A percentile compares a stretch with the other conserved stretches of the same genome.
Evolutionary conservation across 108 stramenopile species (phyloP).

Genomic region (Seminavis robusta): DNA sequence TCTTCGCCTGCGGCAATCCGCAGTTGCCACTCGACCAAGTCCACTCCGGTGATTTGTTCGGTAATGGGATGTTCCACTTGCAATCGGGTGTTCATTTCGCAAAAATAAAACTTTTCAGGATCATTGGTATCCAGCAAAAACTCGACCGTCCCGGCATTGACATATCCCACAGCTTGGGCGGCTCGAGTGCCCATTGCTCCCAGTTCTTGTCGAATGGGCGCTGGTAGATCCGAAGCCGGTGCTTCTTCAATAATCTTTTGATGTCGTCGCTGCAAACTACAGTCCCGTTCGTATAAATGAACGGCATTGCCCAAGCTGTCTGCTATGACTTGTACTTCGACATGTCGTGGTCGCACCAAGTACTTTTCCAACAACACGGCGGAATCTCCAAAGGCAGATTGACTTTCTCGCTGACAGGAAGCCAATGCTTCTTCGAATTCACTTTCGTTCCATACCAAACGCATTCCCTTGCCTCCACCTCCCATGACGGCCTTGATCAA

Average conservation of each 20-base stretch:
- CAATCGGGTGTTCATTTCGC: constrained; percentile 97
- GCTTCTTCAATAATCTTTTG: constrained; percentile 98
- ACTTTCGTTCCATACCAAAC: constrained; percentile 81
- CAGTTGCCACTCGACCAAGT: constrained; percentile 78
- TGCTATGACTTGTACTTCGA: constrained; percentile 96
- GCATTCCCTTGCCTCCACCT: constrained; percentile 99
- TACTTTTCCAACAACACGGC: constrained; percentile 96
- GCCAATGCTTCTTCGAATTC: constrained; percentile 64
- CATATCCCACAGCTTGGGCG: constrained; percentile 80
- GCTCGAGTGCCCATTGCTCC: constrained; percentile 83
- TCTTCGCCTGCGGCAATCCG: constrained; percentile 61
- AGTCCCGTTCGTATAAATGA: constrained; percentile 92
- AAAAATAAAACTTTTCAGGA: constrained; percentile 92
- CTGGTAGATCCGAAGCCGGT: constrained; percentile 67
- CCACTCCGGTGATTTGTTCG: constrained; percentile 88
- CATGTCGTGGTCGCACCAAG: constrained; percentile 94
- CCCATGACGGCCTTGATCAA: constrained; percentile 98
- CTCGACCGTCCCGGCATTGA: constrained; percentile 96
- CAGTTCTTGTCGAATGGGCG: constrained; percentile 76
- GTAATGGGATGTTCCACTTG: constrained; percentile 99
- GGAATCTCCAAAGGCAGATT: constrained; percentile 88
- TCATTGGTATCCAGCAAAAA: constrained; percentile 81
- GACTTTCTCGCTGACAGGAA: constrained; percentile 90
- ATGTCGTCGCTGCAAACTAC: constrained; percentile 94
- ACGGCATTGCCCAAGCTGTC: constrained; percentile 54